Percentiles rank a stretch among this genome's conserved stretches.
phyloP scores from a whole-genome alignment of 164 flowering plant species.

The Stephania japonica region DNA sequence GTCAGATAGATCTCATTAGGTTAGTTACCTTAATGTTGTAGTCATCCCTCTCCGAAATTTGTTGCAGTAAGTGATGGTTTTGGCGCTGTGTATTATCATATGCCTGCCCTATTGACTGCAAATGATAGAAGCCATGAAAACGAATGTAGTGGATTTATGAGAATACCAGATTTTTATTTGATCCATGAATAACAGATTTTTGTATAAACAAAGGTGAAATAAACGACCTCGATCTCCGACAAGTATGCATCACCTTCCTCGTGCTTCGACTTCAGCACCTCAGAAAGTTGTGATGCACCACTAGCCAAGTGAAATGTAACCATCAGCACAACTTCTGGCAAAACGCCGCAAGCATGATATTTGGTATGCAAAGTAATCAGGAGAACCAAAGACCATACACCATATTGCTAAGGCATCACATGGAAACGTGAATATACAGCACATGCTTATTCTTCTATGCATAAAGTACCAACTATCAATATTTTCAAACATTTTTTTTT shows the following conservation, averaged over 20 bases:
- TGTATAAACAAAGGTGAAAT: background rate
- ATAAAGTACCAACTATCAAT: too few relatives aligned
- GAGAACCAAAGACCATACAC: too few relatives aligned
- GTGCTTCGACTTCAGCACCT: constrained; percentile 67
- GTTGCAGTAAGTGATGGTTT: constrained; percentile 92
- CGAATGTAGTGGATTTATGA: background rate
- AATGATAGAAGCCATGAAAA: constrained; percentile 12
- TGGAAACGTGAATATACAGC: too few relatives aligned
- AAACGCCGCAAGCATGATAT: background rate
- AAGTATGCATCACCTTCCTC: constrained; percentile 89
- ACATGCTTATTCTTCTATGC: too few relatives aligned
- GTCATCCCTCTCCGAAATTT: constrained; percentile 95
- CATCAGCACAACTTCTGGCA: background rate
- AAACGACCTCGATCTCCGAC: constrained; percentile 85
- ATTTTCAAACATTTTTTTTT: too few relatives aligned
- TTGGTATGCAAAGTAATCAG: too few relatives aligned
- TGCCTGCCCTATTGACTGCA: constrained; percentile 93
- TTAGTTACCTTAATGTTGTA: constrained; percentile 83
- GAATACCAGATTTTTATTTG: background rate
- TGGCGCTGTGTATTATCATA: constrained; percentile 96
- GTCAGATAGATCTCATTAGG: background rate
- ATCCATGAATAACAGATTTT: background rate
- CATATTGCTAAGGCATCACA: too few relatives aligned
- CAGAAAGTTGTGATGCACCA: constrained; percentile 49
- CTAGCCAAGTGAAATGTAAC: constrained; percentile 31